Base-by-base conservation (phyloP, 305 asterid genomes). In the Striga hermonthica region DNA sequence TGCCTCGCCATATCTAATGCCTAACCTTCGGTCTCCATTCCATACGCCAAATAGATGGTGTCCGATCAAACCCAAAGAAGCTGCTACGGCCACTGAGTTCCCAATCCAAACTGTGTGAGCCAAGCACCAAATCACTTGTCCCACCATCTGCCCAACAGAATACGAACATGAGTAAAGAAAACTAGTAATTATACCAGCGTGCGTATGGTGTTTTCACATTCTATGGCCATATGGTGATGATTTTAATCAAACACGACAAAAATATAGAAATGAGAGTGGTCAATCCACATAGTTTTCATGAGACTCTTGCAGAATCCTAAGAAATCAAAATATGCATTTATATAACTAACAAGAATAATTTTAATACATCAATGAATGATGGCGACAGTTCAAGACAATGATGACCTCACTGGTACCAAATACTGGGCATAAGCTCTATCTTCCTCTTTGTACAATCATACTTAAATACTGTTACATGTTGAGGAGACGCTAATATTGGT, bases 31-130 rank as follows among this genome's bases (percentile, higher is more conserved):
- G 74, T 93, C 99, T 31, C 99, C 99, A 59, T 86, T 93, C 99
- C 99, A 90, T 15, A 81, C 95, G 9, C 99, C 97, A 70, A 90
- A 88, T n/a, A 93, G 74, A 77, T 93, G 99, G 84, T 93, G 99
- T 3, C 86, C 95, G 0, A 93, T 93, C 77, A 93, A 77, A 44
- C 99, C 99, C 39, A 75, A 72, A 14, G 99, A 93, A 44, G 97
- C 95, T 36, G 99, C 96, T 37, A 79, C 82, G 7, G 90, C 79
- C 36, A 93, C 99, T 39, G 97, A 90, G 56, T 90, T 93, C 52
- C 99, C 97, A 0, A 93, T 90, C 97, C 99, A 93, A 15, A 90
- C 55, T 38, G 95, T 84, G 84, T 90, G 99, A 52, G 95, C 99
- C 40, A 90, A 62, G 77, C 99, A 93, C 99, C 97, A 93, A 8